Evolutionary conservation across 176 grass and related monocot species (phyloP).

Genomic region (Zoysia japonica): DNA sequence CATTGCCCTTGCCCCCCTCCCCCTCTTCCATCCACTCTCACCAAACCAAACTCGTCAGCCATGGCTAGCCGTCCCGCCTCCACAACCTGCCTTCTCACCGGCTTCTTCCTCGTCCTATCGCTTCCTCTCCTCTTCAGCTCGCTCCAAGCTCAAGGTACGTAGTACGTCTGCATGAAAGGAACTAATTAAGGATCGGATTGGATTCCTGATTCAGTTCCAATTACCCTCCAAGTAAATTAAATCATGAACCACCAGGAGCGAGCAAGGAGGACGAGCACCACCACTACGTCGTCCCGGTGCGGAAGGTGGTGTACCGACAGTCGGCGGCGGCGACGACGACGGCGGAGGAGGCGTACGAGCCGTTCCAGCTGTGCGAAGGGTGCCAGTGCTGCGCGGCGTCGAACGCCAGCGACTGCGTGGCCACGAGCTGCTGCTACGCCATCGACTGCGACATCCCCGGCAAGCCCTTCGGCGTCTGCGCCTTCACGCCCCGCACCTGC

Average conservation of each 20-base stretch:
- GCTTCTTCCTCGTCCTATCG: not conserved
- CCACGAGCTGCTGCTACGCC: constrained; percentile 72
- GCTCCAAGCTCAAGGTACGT: not conserved
- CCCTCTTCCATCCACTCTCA: not conserved
- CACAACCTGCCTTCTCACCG: not conserved
- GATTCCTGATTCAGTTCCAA: not conserved
- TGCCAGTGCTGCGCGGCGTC: constrained; percentile 66
- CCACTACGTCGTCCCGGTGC: constrained; percentile 22
- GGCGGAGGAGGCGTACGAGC: constrained; percentile 32
- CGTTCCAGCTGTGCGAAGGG: constrained; percentile 69
- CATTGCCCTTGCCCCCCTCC: not conserved
- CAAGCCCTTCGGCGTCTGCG: constrained; percentile 85
- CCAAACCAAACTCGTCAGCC: constrained; percentile 2
- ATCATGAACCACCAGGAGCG: not conserved
- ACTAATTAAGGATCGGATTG: not conserved
- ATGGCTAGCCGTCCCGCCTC: constrained; percentile 11
- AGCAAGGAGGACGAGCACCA: not conserved
- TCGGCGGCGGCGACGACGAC: not conserved
- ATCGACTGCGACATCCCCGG: constrained; percentile 84
- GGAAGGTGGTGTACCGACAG: constrained; percentile 17
- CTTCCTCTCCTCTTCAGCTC: not conserved
- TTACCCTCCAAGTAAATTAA: not conserved
- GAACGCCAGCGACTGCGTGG: constrained; percentile 50
- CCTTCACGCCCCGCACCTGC: constrained; percentile 67
- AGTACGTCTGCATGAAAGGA: too few species aligned